phyloP scores from a whole-genome alignment of 2,329 filamentous ascomycete genomes.

The Ascosphaera aggregata region DNA sequence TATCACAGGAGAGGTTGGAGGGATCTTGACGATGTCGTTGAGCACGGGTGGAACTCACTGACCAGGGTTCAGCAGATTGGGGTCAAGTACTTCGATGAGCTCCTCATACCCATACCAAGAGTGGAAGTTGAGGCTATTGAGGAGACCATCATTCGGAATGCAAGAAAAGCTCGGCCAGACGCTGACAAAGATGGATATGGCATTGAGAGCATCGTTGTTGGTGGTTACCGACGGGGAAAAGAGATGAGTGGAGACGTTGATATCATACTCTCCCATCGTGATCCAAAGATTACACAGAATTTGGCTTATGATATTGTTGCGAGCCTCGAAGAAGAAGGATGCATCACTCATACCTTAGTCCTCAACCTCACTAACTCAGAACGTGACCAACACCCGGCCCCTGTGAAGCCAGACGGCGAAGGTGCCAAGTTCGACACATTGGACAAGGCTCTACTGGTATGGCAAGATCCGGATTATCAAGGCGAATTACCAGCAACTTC shows the following conservation, averaged over 20 bases:
- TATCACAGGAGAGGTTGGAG: constrained; percentile 55
- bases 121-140: constrained; percentile 50
- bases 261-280: constrained; percentile 56
- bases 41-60: constrained; percentile 53
- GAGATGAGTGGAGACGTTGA: constrained; percentile 58
- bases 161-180: constrained; percentile 34
- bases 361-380: constrained; percentile 47
- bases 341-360: constrained; percentile 62
- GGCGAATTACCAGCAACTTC: not conserved
- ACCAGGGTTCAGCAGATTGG: constrained; percentile 78
- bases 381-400: constrained; percentile 42
- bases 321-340: constrained; percentile 41
- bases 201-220: constrained; percentile 43
- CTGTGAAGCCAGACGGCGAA: constrained; percentile 22
- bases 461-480: constrained; percentile 44
- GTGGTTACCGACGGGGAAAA: constrained; percentile 65
- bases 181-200: constrained; percentile 15
- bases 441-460: constrained; percentile 82
- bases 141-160: constrained; percentile 38
- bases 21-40: constrained; percentile 66
- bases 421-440: constrained; percentile 56
- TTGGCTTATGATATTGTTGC: constrained; percentile 50
- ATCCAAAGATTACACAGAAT: constrained; percentile 41
- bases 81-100: constrained; percentile 80
- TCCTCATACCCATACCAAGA: constrained; percentile 46